Percentiles rank a stretch among this genome's conserved stretches.
Conservation (phyloP, 257 asterid species). For the Rhazya stricta region DNA sequence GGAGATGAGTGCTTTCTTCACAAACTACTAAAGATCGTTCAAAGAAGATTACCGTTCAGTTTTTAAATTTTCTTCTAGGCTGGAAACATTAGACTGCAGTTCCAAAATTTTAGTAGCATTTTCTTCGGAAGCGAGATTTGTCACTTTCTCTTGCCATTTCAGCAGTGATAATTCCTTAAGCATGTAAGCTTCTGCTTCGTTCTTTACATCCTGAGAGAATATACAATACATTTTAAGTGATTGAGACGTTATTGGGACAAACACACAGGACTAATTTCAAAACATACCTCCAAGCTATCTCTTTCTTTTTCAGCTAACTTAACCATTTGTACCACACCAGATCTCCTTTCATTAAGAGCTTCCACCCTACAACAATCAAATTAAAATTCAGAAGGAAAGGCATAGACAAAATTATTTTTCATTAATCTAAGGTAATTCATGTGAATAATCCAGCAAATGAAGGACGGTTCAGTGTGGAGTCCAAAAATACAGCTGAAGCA, state of each 20-base stretch:
- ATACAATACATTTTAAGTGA: slow-evolving; percentile 9
- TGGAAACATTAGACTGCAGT: slow-evolving; percentile 50
- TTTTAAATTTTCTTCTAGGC: slow-evolving; percentile 65
- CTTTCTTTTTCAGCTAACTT: slow-evolving; percentile 97
- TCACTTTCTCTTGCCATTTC: slow-evolving; percentile 94
- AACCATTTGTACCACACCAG: slow-evolving; percentile 96
- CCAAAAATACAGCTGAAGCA: background rate
- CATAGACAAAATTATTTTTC: background rate
- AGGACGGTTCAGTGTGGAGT: background rate
- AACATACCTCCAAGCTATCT: slow-evolving; percentile 79
- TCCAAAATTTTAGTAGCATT: slow-evolving; percentile 50
- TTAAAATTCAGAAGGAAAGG: background rate
- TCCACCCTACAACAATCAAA: slow-evolving; percentile 49
- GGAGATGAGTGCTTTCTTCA: background rate
- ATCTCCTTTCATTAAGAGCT: slow-evolving; percentile 72
- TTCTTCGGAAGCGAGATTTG: slow-evolving; percentile 68
- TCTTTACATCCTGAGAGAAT: slow-evolving; percentile 64
- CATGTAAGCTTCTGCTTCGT: slow-evolving; percentile 95
- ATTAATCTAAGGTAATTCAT: background rate
- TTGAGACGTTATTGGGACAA: slow-evolving; percentile 4
- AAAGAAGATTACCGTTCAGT: slow-evolving; percentile 52
- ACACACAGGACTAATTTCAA: slow-evolving; percentile 2
- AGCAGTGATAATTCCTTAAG: slow-evolving; percentile 75
- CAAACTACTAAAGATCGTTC: slow-evolving; percentile 7
- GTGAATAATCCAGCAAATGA: background rate